These are phyloP conservation scores for Ogataea salicorniae DNA, from an alignment of 805 yeast species.

Conservation along the genomic window DNA sequence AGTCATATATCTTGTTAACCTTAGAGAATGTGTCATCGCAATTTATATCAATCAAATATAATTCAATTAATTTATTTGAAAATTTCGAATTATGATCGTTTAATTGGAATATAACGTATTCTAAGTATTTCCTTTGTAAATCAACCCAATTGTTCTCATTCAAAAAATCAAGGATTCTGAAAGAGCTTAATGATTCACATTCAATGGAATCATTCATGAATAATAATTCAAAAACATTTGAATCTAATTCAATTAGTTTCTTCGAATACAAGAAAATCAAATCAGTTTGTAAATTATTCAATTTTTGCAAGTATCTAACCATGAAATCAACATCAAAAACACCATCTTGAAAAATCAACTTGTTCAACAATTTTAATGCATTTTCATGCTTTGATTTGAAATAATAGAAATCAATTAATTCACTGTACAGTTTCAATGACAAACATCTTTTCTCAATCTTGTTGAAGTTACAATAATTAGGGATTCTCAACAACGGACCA, in stretches of 20 bases:
- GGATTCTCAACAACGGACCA: conserved; percentile 75
- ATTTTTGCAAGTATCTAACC: conserved; percentile 52
- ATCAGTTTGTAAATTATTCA: conserved; percentile 44
- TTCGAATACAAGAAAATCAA: conserved; percentile 52
- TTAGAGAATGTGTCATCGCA: conserved; percentile 24
- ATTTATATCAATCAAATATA: conserved; percentile 33
- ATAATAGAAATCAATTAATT: conserved; percentile 71
- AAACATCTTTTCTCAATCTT: conserved; percentile 54
- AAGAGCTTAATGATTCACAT: conserved; percentile 52
- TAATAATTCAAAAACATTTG: conserved; percentile 38
- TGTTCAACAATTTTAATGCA: conserved; percentile 59
- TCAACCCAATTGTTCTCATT: conserved; percentile 14
- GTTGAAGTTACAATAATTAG: conserved; percentile 65
- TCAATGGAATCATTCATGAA: conserved; percentile 64
- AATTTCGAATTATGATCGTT: conserved; percentile 33
- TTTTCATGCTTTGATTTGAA: conserved; percentile 57
- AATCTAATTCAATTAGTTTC: conserved; percentile 42
- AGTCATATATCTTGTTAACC: conserved; percentile 31
- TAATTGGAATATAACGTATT: conserved; percentile 41
- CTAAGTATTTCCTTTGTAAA: conserved; percentile 45
- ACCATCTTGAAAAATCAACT: conserved; percentile 23
- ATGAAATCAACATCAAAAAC: conserved; percentile 39
- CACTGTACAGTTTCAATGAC: conserved; percentile 47
- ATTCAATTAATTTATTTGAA: conserved; percentile 39
- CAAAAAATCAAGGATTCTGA: conserved; percentile 51